Conservation (phyloP, 495 filamentous ascomycete genomes). For the Aspergillus carlsbadensis region DNA sequence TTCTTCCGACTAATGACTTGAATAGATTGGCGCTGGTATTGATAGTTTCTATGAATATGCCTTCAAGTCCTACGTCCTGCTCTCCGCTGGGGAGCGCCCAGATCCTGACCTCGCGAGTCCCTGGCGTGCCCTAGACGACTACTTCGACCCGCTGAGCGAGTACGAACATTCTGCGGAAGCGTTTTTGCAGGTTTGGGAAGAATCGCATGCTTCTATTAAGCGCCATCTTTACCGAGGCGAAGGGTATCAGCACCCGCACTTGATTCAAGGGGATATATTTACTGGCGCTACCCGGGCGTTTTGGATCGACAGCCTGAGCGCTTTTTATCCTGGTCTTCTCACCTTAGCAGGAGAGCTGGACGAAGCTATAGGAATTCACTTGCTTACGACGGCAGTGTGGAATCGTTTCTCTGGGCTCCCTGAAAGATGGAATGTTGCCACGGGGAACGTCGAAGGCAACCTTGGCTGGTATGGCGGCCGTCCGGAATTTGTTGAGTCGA, state of each 20-base stretch:
- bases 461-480: slow-evolving; percentile 93
- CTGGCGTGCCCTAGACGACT: slow-evolving; percentile 39
- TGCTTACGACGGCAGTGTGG: slow-evolving; percentile 91
- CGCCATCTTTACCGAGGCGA: slow-evolving; percentile 71
- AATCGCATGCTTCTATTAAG: slow-evolving; percentile 80
- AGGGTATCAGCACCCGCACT: slow-evolving; percentile 80
- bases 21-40: slow-evolving; percentile 82
- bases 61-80: slow-evolving; percentile 85
- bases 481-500: slow-evolving; percentile 95
- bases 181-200: slow-evolving; percentile 83
- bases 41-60: slow-evolving; percentile 99
- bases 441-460: slow-evolving; percentile 81
- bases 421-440: slow-evolving; percentile 86
- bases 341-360: slow-evolving; percentile 83
- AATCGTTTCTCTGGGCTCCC: slow-evolving; percentile 88
- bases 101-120: slow-evolving; percentile 33
- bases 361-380: slow-evolving; percentile 83
- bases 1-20: slow-evolving; percentile 21
- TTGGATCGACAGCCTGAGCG: slow-evolving; percentile 94
- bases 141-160: slow-evolving; percentile 58
- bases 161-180: slow-evolving; percentile 69
- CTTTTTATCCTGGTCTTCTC: slow-evolving; percentile 92
- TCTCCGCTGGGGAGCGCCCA: slow-evolving; percentile 60
- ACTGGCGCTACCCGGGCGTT: slow-evolving; percentile 80
- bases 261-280: slow-evolving; percentile 82